Base-by-base conservation (phyloP, 768 basidiomycete species). In the Mycena vulgaris region DNA sequence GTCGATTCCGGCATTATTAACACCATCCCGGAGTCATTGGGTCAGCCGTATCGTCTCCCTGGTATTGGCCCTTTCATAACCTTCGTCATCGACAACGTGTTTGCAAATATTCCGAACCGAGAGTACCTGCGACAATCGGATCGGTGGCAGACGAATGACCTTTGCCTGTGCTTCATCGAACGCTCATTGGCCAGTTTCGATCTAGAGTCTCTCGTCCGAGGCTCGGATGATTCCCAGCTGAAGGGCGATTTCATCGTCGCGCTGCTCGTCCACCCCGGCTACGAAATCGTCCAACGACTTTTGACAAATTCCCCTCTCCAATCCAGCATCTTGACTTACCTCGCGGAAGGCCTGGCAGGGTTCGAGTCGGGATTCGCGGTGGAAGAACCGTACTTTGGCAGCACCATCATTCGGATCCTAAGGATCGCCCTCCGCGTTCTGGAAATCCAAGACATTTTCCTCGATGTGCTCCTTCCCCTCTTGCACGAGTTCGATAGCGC, bases 1-100 rank as follows among this genome's bases (percentile, higher is more conserved):
- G 77, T 86, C 37, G 91, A 92, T 59, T 80, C 85, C 9, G 90
- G 90, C 31, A 81, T 92, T 2, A 79, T 90, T 57, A 90, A 92
- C 77, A 93, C 95, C 27, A 89, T 96, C 52, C 94, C 95, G 2
- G 92, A 97, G 65, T 84, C 83, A 47, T 83, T 97, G 6, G 96
- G 96, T 0, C 91, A 93, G 52, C 91, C 93, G 9, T 92, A 95
- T 73, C 89, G 96, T 25, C 80, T 90, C 19, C 91, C 93, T 1
- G 96, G 96, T 0, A 89, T 97, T 63, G 89, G 85, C 0, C 95
- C 96, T 0, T 97, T 94, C 80, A 86, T 91, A 14, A 83, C 87
- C n/a, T 98, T 97, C 77, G 93, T 97, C 63, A 82, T 97, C 69
- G 96, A 98, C 75, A 94, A 93, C 53, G 94, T 99, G 3, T 93